A percentile compares a stretch with the other conserved stretches of the same genome.
These are phyloP conservation scores for Syzygium aqueum DNA, from an alignment of 345 rosid genomes.

Conservation along the genomic window DNA sequence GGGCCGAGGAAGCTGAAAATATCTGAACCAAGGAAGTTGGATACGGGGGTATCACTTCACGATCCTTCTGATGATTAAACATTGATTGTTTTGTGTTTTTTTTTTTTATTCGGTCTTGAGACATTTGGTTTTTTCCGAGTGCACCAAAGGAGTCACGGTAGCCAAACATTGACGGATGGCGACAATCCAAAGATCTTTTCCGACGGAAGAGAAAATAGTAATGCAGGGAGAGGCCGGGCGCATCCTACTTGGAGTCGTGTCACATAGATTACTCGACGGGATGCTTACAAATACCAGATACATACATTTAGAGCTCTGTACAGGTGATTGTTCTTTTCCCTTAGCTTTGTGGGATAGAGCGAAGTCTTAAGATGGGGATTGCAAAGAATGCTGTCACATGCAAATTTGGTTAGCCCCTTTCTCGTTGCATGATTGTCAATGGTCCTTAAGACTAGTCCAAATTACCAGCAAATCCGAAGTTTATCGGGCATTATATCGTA, in stretches of 20 bases:
- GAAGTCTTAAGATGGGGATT: neutral
- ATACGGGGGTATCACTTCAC: conserved; percentile 15
- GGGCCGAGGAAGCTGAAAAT: neutral
- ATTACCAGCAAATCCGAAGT: neutral
- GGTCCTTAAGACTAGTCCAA: neutral
- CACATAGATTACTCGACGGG: neutral
- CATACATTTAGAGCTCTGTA: neutral
- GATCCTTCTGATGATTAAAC: neutral
- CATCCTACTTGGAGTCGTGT: conserved; percentile 2
- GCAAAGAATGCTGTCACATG: neutral
- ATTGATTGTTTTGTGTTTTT: neutral
- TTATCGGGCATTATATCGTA: neutral
- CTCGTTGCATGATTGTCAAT: neutral
- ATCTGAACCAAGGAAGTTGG: conserved; percentile 15
- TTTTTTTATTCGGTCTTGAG: neutral
- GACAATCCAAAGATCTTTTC: conserved; percentile 3
- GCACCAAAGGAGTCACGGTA: conserved; percentile 10
- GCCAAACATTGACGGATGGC: conserved; percentile 1
- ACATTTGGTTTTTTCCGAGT: conserved; percentile 9
- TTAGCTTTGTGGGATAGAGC: neutral
- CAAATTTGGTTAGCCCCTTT: neutral
- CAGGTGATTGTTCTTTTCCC: neutral
- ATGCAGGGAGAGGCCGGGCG: conserved; percentile 5
- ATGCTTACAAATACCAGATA: neutral
- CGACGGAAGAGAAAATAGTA: conserved; percentile 11